Evolutionary conservation across 495 filamentous ascomycete species (phyloP).

Genomic region (Usnea hakonensis): DNA sequence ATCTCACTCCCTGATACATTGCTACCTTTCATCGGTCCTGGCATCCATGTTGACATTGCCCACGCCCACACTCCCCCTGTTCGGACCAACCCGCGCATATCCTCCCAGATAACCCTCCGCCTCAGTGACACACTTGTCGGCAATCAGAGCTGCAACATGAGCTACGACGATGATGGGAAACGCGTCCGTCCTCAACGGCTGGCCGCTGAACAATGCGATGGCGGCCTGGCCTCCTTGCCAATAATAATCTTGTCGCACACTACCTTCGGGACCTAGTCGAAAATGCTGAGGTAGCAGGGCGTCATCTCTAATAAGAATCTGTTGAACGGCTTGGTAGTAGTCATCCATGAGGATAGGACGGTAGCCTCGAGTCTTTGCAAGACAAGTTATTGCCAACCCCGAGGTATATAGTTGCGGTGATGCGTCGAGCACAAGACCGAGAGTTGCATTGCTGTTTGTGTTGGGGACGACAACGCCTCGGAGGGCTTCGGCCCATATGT

Average conservation of each 20-base stretch:
- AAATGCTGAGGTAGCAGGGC: not conserved
- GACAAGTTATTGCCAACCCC: not conserved
- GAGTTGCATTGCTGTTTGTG: not conserved
- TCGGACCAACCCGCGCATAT: not conserved
- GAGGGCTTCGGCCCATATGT: not conserved
- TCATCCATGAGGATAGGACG: not conserved
- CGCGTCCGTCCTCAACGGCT: not conserved
- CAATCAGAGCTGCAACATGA: not conserved
- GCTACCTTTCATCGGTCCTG: too few species aligned
- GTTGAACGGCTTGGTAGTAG: not conserved
- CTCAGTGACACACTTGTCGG: not conserved
- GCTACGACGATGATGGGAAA: not conserved
- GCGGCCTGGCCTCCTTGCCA: not conserved
- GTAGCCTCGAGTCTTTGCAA: not conserved
- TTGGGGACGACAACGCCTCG: not conserved
- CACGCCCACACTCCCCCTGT: too few species aligned
- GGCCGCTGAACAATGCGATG: not conserved
- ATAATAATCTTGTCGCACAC: too few species aligned
- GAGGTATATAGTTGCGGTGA: not conserved
- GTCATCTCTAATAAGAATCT: not conserved
- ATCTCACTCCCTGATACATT: too few species aligned
- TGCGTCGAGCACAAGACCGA: not conserved
- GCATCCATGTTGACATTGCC: too few species aligned
- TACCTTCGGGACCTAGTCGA: not conserved
- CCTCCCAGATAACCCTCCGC: not conserved